Conservation (phyloP, 164 flowering plant species). For the Protea cynaroides region DNA sequence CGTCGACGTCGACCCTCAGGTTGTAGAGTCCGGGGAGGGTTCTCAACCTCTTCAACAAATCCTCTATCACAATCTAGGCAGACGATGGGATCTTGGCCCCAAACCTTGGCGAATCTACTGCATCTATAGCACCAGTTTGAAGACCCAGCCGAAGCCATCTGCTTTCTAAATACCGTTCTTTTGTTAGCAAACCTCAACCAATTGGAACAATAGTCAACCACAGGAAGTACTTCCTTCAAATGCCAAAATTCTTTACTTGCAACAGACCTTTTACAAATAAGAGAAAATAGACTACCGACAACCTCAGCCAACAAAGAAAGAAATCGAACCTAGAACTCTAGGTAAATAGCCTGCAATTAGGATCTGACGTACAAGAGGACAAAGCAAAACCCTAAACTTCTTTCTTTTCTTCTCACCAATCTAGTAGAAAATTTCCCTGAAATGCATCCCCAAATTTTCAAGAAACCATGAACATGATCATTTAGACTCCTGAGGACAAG, state of each 20-base stretch:
- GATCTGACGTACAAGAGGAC: neutral
- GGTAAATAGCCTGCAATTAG: neutral
- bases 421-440: no score
- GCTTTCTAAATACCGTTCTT: neutral
- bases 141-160: slow-evolving; percentile 24
- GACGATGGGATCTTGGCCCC: slow-evolving; percentile 17
- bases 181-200: neutral
- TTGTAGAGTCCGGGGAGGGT: slow-evolving; percentile 18
- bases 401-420: no score
- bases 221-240: neutral
- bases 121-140: slow-evolving; percentile 80
- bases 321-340: neutral
- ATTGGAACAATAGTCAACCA: neutral
- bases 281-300: no score
- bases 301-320: neutral
- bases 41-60: slow-evolving; percentile 55
- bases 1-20: slow-evolving; percentile 20
- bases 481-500: no score
- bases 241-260: neutral
- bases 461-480: no score
- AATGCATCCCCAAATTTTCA: no score
- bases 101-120: slow-evolving; percentile 38
- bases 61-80: slow-evolving; percentile 74
- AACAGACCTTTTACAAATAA: neutral
- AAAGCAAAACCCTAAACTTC: slow-evolving; percentile 3